Evolutionary conservation across 2,329 filamentous ascomycete genomes (phyloP).

Genomic region (Xylariaceae sp.): DNA sequence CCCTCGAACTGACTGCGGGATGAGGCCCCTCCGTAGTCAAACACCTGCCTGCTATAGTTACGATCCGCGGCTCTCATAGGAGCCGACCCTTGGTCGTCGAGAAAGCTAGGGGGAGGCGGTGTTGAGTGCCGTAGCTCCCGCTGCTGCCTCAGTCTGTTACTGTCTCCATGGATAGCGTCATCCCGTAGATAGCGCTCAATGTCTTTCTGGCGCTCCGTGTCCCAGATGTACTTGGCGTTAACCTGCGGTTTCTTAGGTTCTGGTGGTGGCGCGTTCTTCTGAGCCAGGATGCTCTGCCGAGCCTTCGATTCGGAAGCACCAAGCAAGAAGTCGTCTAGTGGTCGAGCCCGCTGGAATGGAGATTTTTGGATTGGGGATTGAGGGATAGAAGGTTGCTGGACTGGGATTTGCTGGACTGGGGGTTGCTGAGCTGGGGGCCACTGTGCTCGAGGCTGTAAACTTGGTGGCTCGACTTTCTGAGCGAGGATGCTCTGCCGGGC

Average conservation of each 20-base stretch:
- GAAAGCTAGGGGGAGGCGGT: not conserved
- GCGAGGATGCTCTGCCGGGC: too few species aligned
- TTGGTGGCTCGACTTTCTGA: not conserved
- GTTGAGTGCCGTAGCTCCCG: not conserved
- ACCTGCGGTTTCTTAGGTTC: conserved; percentile 1
- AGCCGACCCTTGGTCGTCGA: too few species aligned
- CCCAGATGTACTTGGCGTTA: conserved; percentile 18
- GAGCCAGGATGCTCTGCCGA: not conserved
- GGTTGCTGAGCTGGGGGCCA: not conserved
- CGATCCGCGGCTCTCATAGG: too few species aligned
- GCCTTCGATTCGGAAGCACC: not conserved
- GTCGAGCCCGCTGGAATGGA: not conserved
- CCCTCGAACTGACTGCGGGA: not conserved
- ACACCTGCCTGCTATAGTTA: too few species aligned
- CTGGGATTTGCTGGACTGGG: not conserved
- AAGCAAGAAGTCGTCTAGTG: not conserved
- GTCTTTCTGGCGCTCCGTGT: conserved; percentile 16
- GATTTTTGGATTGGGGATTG: not conserved
- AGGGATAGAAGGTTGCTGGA: not conserved
- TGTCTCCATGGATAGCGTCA: not conserved
- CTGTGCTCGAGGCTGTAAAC: not conserved
- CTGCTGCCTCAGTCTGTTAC: not conserved
- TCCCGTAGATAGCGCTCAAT: conserved; percentile 17
- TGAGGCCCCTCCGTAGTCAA: not conserved
- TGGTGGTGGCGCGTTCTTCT: not conserved